phyloP scores from a whole-genome alignment of 371 early-diverging fungal species.

The Rhizopus arrhizus region DNA sequence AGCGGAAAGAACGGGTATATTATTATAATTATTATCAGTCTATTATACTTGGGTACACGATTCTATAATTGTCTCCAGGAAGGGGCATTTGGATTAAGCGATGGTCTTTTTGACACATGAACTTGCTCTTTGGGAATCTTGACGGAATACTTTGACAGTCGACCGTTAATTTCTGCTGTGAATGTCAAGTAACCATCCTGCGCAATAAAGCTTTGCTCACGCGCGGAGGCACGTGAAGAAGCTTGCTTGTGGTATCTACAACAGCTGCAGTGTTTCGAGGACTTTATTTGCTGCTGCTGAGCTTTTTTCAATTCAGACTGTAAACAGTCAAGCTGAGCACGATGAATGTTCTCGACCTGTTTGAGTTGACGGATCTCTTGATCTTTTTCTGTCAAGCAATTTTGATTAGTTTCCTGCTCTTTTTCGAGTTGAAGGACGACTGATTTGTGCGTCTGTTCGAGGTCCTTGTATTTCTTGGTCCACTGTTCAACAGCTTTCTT shows the following conservation, averaged over 20 bases:
- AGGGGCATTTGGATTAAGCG: constrained; percentile 23
- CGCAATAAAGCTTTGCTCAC: constrained; percentile 24
- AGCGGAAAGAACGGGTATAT: too few species aligned
- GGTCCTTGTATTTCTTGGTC: constrained; percentile 19
- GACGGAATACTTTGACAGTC: constrained; percentile 38
- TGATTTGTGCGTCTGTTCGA: constrained; percentile 5
- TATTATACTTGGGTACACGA: too few species aligned
- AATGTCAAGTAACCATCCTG: constrained; percentile 43
- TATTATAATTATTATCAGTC: too few species aligned
- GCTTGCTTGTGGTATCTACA: background rate
- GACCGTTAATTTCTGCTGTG: constrained; percentile 46
- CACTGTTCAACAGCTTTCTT: constrained; percentile 24
- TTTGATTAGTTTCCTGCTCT: background rate
- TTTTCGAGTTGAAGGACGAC: too few species aligned
- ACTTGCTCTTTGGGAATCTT: constrained; percentile 28
- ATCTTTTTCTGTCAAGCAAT: constrained; percentile 12
- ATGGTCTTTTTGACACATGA: background rate
- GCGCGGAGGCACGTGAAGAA: background rate
- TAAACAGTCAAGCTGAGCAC: constrained; percentile 31
- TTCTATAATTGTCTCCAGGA: constrained; percentile 13
- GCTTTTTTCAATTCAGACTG: constrained; percentile 26
- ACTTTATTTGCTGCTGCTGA: constrained; percentile 2
- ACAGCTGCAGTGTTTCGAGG: background rate
- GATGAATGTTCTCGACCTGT: constrained; percentile 27
- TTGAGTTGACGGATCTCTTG: constrained; percentile 32